A percentile compares a stretch with the other conserved stretches of the same genome.
Conservation (phyloP, 495 filamentous ascomycete species). For the Penicillium canescens region DNA sequence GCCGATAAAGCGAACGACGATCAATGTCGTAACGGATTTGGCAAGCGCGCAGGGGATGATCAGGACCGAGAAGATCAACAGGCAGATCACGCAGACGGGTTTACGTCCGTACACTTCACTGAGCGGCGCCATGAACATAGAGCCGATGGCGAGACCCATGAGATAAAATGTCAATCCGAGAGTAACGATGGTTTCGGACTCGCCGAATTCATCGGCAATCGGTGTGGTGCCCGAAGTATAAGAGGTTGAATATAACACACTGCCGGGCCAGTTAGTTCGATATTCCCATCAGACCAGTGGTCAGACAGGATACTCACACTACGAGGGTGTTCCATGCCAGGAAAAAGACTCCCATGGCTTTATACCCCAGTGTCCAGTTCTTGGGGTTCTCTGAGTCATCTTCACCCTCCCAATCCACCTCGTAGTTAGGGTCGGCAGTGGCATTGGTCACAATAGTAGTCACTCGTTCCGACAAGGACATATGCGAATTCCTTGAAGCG, state of each 20-base stretch:
- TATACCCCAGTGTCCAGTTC: conserved; percentile 74
- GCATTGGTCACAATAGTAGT: conserved; percentile 60
- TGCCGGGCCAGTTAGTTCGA: conserved; percentile 14
- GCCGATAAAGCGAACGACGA: conserved; percentile 72
- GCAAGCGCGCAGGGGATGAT: conserved; percentile 73
- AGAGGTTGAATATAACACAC: conserved; percentile 81
- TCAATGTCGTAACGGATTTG: conserved; percentile 59
- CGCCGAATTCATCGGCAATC: conserved; percentile 67
- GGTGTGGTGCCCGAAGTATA: conserved; percentile 71
- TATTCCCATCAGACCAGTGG: neutral
- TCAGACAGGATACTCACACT: conserved; percentile 43
- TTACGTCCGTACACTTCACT: conserved; percentile 79
- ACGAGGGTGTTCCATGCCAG: conserved; percentile 74
- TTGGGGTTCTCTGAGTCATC: conserved; percentile 68
- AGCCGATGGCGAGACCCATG: conserved; percentile 66
- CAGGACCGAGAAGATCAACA: conserved; percentile 63
- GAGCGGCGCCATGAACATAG: conserved; percentile 72
- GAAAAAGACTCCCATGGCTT: conserved; percentile 57
- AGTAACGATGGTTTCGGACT: conserved; percentile 60
- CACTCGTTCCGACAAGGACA: conserved; percentile 34
- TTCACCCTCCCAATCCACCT: conserved; percentile 69
- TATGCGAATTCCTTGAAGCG: conserved; percentile 19
- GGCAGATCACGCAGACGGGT: conserved; percentile 65
- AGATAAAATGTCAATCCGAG: conserved; percentile 78
- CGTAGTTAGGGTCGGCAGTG: conserved; percentile 65